These are phyloP conservation scores for Trichophyton simii DNA, from an alignment of 2,329 filamentous ascomycete genomes.

Conservation along the genomic window DNA sequence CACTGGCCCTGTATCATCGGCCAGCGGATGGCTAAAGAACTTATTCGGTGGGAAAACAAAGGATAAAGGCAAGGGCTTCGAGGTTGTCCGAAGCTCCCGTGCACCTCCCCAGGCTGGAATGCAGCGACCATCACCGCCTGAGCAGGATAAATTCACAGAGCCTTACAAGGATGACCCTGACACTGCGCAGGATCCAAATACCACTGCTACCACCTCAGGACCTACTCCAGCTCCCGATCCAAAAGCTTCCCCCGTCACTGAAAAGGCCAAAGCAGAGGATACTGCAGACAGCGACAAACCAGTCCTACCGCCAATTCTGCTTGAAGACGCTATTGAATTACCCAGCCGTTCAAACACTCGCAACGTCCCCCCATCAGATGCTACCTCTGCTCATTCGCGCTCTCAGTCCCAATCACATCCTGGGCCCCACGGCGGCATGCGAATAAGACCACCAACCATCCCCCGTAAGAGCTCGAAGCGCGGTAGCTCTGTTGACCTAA, in stretches of 20 bases:
- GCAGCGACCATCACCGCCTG: conserved; percentile 13
- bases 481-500: conserved; percentile 12
- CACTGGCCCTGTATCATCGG: conserved; percentile 77
- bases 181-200: conserved; percentile 15
- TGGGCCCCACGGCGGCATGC: conserved; percentile 15
- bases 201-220: neutral
- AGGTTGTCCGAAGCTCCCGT: conserved; percentile 81
- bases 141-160: conserved; percentile 49
- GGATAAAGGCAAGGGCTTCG: conserved; percentile 91
- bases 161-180: conserved; percentile 47
- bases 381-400: conserved; percentile 19
- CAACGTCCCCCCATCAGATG: conserved; percentile 18
- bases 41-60: conserved; percentile 76
- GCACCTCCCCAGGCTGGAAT: conserved; percentile 32
- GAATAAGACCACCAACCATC: conserved; percentile 42
- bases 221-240: neutral
- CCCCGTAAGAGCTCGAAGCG: conserved; percentile 64
- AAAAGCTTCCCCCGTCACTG: conserved; percentile 8
- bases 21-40: conserved; percentile 75
- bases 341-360: conserved; percentile 53
- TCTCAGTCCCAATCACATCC: neutral
- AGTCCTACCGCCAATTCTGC: conserved; percentile 47
- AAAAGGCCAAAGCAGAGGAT: neutral
- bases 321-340: conserved; percentile 48
- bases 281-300: conserved; percentile 33